A percentile compares a stretch with the other conserved stretches of the same genome.
phyloP scores from a whole-genome alignment of 106 monocot species.

The Posidonia australis region DNA sequence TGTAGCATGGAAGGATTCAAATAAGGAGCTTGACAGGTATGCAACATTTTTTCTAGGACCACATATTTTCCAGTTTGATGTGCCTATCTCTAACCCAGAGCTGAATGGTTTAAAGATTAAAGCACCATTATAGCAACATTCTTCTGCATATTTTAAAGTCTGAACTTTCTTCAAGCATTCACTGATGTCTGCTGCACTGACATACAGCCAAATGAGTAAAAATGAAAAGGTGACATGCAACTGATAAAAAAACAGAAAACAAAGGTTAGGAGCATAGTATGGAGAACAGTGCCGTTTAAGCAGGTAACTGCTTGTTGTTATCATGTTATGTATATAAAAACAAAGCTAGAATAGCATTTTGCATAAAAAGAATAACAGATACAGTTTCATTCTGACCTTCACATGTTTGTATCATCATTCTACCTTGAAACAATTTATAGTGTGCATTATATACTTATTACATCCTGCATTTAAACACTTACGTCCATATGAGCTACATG shows the following conservation, averaged over 20 bases:
- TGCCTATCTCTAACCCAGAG: slow-evolving; percentile 90
- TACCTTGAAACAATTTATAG: too few species aligned
- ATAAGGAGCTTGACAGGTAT: slow-evolving; percentile 68
- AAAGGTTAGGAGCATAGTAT: not conserved
- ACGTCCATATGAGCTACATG: too few species aligned
- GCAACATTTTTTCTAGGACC: slow-evolving; percentile 48
- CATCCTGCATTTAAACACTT: too few species aligned
- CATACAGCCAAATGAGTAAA: slow-evolving; percentile 8
- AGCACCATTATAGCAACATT: slow-evolving; percentile 59
- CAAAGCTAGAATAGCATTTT: too few species aligned
- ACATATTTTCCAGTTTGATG: slow-evolving; percentile 78
- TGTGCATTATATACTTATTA: too few species aligned
- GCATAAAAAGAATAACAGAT: too few species aligned
- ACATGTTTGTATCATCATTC: too few species aligned
- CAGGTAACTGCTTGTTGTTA: too few species aligned
- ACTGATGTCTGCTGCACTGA: slow-evolving; percentile 66
- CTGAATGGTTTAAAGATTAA: slow-evolving; percentile 71
- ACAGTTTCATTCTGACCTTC: too few species aligned
- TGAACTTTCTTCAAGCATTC: slow-evolving; percentile 57
- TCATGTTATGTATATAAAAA: too few species aligned
- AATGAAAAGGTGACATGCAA: not conserved
- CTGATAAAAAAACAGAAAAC: not conserved
- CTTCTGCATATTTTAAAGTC: slow-evolving; percentile 66
- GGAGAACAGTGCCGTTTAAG: too few species aligned
- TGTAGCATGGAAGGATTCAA: slow-evolving; percentile 49